Conservation (phyloP, 108 stramenopile genomes). For the Nitzschia putrida region DNA sequence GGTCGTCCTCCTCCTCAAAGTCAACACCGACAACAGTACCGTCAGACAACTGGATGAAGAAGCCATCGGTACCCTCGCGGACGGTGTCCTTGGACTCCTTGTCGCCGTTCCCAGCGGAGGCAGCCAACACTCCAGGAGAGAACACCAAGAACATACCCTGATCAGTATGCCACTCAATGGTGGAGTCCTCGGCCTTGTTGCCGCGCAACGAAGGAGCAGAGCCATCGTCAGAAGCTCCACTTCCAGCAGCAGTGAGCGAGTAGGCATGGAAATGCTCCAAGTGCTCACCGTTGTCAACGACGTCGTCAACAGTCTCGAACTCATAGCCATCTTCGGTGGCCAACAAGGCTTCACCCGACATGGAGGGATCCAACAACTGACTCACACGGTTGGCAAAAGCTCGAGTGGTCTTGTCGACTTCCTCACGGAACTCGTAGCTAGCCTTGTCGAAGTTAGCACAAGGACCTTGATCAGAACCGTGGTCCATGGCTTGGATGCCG, state of each 20-base stretch:
- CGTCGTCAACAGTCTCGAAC: constrained; percentile 39
- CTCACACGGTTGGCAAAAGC: constrained; percentile 26
- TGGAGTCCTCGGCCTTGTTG: constrained; percentile 11
- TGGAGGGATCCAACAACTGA: background rate
- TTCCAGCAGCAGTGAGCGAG: background rate
- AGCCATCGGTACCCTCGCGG: constrained; percentile 23
- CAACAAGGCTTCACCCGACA: constrained; percentile 6
- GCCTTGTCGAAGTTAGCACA: constrained; percentile 33
- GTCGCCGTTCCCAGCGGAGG: constrained; percentile 12
- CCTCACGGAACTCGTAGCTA: constrained; percentile 22
- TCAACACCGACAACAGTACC: constrained; percentile 45
- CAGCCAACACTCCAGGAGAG: constrained; percentile 58
- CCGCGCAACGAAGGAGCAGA: background rate
- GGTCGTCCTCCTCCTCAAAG: constrained; percentile 59
- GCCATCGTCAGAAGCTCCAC: background rate
- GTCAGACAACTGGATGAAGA: constrained; percentile 49
- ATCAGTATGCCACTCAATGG: constrained; percentile 78
- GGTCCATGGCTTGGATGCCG: constrained; percentile 6
- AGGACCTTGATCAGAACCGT: background rate
- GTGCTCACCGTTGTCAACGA: constrained; percentile 66
- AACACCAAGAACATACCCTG: constrained; percentile 82
- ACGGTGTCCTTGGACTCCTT: too few species aligned
- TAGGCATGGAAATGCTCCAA: constrained; percentile 89
- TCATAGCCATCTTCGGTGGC: constrained; percentile 37
- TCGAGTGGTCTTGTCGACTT: constrained; percentile 17